phyloP scores from a whole-genome alignment of 768 basidiomycete species.

The Hygrocybe coccinea region DNA sequence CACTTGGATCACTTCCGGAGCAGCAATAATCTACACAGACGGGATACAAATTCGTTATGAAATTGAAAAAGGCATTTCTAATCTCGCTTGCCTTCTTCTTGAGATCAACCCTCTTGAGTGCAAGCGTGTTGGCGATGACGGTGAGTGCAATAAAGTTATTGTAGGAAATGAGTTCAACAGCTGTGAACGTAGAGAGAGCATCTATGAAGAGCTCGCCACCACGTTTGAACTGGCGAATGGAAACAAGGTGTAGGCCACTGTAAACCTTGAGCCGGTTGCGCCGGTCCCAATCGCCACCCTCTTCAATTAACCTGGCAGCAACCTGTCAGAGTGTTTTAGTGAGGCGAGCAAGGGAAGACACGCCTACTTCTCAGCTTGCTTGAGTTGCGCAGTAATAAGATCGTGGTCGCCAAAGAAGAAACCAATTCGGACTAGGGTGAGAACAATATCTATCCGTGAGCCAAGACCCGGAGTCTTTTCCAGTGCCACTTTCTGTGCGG shows the following conservation, averaged over 20 bases:
- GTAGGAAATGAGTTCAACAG: constrained; percentile 81
- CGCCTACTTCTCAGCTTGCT: constrained; percentile 75
- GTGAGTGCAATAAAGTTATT: constrained; percentile 86
- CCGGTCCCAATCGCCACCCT: constrained; percentile 98
- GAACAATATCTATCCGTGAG: constrained; percentile 86
- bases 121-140: constrained; percentile 73
- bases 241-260: constrained; percentile 75
- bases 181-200: constrained; percentile 90
- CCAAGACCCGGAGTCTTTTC: constrained; percentile 92
- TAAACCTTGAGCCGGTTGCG: constrained; percentile 97
- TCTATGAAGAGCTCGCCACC: constrained; percentile 85
- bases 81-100: constrained; percentile 83
- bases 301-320: constrained; percentile 69
- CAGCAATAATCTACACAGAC: constrained; percentile 59
- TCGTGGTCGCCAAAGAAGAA: constrained; percentile 82
- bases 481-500: constrained; percentile 77
- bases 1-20: constrained; percentile 84
- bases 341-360: neutral
- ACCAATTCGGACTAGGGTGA: constrained; percentile 83
- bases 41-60: constrained; percentile 6
- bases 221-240: constrained; percentile 87
- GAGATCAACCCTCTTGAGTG: constrained; percentile 75
- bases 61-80: neutral
- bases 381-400: constrained; percentile 65
- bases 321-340: neutral